Conservation (phyloP, 1,284 basidiomycete species). For the Polyporus tsugae region DNA sequence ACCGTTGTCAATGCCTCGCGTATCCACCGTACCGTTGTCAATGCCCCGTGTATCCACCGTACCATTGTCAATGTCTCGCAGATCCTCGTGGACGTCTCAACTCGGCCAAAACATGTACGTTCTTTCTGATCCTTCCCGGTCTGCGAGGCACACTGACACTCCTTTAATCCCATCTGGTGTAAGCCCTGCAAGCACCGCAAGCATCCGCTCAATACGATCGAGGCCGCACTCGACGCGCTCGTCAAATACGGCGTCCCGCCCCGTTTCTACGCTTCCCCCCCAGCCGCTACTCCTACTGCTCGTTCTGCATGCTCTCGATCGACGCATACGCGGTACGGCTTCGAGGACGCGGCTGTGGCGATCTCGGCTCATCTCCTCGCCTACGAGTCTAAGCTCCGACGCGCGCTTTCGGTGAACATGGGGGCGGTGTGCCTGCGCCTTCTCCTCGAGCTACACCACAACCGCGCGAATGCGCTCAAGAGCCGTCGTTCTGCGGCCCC, state of each 20-base stretch:
- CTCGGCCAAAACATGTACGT: too few species aligned
- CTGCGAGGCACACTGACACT: neutral
- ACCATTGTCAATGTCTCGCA: neutral
- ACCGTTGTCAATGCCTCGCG: too few species aligned
- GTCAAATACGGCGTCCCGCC: conserved; percentile 40
- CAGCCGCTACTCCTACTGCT: conserved; percentile 39
- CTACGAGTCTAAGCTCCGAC: conserved; percentile 43
- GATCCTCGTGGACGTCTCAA: too few species aligned
- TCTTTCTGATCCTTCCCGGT: neutral
- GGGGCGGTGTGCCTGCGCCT: conserved; percentile 48
- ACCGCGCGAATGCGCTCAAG: conserved; percentile 45
- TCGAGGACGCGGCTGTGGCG: conserved; percentile 44
- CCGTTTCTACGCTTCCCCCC: conserved; percentile 24
- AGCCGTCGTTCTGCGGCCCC: conserved; percentile 42
- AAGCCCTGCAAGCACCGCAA: conserved; percentile 35
- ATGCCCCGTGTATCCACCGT: too few species aligned
- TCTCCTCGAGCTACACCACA: conserved; percentile 46
- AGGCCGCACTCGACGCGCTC: conserved; percentile 37
- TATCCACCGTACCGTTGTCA: neutral
- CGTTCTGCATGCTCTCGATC: conserved; percentile 44
- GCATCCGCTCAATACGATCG: conserved; percentile 35
- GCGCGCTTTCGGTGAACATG: conserved; percentile 42
- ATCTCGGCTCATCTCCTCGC: conserved; percentile 44
- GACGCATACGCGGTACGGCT: conserved; percentile 44
- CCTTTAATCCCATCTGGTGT: neutral